Conservation (phyloP, 2,329 filamentous ascomycete genomes). For the Penicillium sp. region DNA sequence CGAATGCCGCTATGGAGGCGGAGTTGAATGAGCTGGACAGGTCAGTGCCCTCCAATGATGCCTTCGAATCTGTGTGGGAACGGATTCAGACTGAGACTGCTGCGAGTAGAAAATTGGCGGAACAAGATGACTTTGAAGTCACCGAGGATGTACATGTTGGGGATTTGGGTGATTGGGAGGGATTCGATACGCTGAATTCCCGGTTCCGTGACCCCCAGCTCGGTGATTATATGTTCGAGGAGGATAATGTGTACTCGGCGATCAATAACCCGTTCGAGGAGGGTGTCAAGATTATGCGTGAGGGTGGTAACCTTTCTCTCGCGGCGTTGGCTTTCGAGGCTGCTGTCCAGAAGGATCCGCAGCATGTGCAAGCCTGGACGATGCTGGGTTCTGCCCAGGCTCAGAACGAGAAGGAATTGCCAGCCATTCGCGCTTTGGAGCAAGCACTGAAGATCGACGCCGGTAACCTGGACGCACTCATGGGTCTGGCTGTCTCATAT, state of each 20-base stretch:
- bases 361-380: conserved; percentile 92
- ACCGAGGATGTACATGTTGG: conserved; percentile 60
- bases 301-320: conserved; percentile 90
- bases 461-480: conserved; percentile 83
- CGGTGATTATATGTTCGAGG: conserved; percentile 92
- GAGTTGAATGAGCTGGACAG: conserved; percentile 90
- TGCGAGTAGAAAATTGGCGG: conserved; percentile 62
- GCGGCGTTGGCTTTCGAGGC: conserved; percentile 95
- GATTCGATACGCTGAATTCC: conserved; percentile 71
- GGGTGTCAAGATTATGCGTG: conserved; percentile 88
- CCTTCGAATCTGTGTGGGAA: conserved; percentile 79
- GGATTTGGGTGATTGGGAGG: conserved; percentile 79
- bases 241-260: conserved; percentile 86
- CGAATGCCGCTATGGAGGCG: conserved; percentile 76
- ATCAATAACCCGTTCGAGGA: conserved; percentile 87
- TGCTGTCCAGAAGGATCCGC: conserved; percentile 84
- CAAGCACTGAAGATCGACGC: conserved; percentile 87
- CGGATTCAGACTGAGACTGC: conserved; percentile 51
- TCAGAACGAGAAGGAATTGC: conserved; percentile 97
- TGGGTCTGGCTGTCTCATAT: conserved; percentile 95
- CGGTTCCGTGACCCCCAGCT: conserved; percentile 75
- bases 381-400: conserved; percentile 90
- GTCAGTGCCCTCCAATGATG: conserved; percentile 71
- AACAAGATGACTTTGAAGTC: conserved; percentile 62
- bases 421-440: conserved; percentile 91